phyloP scores from a whole-genome alignment of 1,284 basidiomycete species.

The Stygiomarasmius scandens region DNA sequence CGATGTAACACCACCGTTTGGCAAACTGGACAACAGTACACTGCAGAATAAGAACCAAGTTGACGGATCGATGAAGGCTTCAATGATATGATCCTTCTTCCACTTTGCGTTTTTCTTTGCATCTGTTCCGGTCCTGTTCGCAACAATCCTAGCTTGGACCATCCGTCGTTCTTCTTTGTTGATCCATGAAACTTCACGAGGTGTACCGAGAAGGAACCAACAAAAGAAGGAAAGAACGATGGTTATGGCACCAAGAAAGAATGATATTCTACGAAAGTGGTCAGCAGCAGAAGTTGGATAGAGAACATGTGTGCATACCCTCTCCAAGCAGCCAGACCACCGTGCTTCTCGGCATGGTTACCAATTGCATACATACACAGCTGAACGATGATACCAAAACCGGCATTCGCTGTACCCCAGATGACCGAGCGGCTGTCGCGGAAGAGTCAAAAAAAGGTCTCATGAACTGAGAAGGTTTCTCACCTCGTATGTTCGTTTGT shows the following conservation, averaged over 20 bases:
- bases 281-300: not conserved
- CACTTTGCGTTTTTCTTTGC: constrained; percentile 14
- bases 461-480: not conserved
- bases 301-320: constrained; percentile 12
- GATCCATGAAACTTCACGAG: constrained; percentile 19
- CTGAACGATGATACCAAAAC: constrained; percentile 17
- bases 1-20: constrained; percentile 18
- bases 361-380: constrained; percentile 21
- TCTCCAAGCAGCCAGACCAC: constrained; percentile 19
- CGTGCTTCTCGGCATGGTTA: constrained; percentile 11
- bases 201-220: constrained; percentile 19
- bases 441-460: not conserved
- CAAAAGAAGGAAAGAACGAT: constrained; percentile 17
- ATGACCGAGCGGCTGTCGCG: constrained; percentile 15
- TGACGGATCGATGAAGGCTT: constrained; percentile 19
- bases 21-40: constrained; percentile 12
- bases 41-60: constrained; percentile 19
- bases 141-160: constrained; percentile 16
- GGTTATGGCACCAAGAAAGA: constrained; percentile 18
- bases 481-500: constrained; percentile 16
- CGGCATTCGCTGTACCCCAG: constrained; percentile 20
- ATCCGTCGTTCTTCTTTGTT: constrained; percentile 14
- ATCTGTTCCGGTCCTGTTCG: constrained; percentile 19
- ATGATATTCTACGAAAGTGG: constrained; percentile 21
- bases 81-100: constrained; percentile 20